Evolutionary conservation across 1,139 yeast genomes (phyloP), one percentile per base, ranked within the genome.

Genomic region (Geotrichum candidum): DNA sequence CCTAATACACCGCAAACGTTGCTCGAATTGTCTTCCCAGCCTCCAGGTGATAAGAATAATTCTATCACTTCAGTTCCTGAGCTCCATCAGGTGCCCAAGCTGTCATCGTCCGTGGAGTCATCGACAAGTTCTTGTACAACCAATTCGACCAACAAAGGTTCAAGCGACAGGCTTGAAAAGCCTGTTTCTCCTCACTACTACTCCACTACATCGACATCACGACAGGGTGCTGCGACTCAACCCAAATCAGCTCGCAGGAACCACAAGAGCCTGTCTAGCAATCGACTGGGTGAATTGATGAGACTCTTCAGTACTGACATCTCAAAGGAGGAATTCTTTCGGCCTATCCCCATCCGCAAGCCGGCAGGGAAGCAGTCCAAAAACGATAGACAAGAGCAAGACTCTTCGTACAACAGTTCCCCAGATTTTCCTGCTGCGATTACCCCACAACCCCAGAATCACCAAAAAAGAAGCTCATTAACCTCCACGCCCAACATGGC

Each of bases 91-190:
- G 63, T 62, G 5, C 68, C 69, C 3, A 60, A 60, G 23, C 56
- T 67, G 50, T 62, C 65, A 5, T 52, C 66, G 27, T 63, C 65
- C 10, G 58, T 60, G 2, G 68, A 65, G 31, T 61, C 66, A 25
- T 52, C 62, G n/a, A 56, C 60, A 18, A 60, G 63, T 11, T 41
- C 61, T 3, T 60, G 57, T 51, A 56, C 59, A n/a, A 60, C 62
- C 29, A 55, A 57, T 13, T 59, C 58, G 2, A 57, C 57, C 25
- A 48, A 48, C 9, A 53, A 51, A 31, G 60, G 60, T 10, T 60
- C 62, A 23, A 56, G 54, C 38, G 62, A 56, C 27, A 60, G 48
- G 48, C 51, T 60, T 18, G 46, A 45, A 15, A 57, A 38, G 31
- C 33, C 53, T 22, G 11, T 7, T 15, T 45, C 55, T 22, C 56